Conservation (phyloP, 2,329 filamentous ascomycete species). For the Calonectria crousiana region DNA sequence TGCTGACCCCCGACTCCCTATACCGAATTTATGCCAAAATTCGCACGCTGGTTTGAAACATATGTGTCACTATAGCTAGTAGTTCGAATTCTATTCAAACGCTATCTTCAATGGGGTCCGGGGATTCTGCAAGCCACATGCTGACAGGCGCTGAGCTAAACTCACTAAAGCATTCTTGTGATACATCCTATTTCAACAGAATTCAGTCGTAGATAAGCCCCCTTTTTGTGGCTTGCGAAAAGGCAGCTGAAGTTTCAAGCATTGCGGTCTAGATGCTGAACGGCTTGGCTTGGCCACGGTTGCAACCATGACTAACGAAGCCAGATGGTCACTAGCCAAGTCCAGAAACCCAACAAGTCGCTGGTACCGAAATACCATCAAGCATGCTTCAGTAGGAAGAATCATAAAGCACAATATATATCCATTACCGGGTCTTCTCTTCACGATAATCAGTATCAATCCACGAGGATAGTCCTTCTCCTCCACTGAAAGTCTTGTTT, state of each 20-base stretch:
- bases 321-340: background rate
- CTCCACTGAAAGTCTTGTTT: background rate
- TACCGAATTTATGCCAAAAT: conserved; percentile 2
- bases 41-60: background rate
- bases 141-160: background rate
- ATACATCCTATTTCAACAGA: background rate
- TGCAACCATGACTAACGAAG: background rate
- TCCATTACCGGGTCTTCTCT: background rate
- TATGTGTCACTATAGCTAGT: background rate
- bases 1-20: background rate
- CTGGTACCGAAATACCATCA: background rate
- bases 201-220: background rate
- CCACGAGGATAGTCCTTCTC: background rate
- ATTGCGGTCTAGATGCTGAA: background rate
- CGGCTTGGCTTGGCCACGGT: background rate
- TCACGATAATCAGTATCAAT: background rate
- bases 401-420: background rate
- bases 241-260: background rate
- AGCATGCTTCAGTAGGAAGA: background rate
- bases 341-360: background rate
- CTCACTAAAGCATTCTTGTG: background rate
- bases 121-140: background rate
- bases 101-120: background rate
- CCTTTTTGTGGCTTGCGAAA: background rate
- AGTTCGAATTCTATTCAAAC: background rate